Percentiles rank a stretch among this genome's conserved stretches.
Conservation (phyloP, 1,284 basidiomycete genomes). For the Coniferiporia sulphurascens region DNA sequence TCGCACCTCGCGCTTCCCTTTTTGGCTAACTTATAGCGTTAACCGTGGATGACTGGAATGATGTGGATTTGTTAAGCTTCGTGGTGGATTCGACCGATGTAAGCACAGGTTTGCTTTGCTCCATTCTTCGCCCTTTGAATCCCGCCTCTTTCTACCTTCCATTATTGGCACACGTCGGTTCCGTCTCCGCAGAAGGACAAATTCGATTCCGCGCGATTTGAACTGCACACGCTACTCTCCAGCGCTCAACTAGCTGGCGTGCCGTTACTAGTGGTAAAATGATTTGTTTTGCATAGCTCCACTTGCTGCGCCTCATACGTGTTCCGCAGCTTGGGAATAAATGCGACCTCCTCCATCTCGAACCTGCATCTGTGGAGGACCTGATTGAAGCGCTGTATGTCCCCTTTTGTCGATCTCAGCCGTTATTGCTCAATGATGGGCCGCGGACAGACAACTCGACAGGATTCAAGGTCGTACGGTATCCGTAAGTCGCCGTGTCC, state of each 20-base stretch:
- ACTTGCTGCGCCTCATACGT: not conserved
- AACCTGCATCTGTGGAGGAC: constrained; percentile 80
- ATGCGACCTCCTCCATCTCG: constrained; percentile 81
- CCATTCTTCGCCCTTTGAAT: not conserved
- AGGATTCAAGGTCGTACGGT: constrained; percentile 82
- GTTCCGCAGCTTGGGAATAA: constrained; percentile 83
- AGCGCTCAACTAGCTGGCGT: constrained; percentile 74
- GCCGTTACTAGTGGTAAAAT: constrained; percentile 78
- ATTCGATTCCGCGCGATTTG: constrained; percentile 84
- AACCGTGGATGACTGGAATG: constrained; percentile 15
- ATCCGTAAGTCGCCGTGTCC: constrained; percentile 56
- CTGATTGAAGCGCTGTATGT: constrained; percentile 78
- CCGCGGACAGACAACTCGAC: constrained; percentile 57
- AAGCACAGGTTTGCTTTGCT: constrained; percentile 28
- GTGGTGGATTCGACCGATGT: constrained; percentile 89
- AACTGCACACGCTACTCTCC: constrained; percentile 82
- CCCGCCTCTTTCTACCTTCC: not conserved
- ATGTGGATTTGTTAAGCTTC: constrained; percentile 49
- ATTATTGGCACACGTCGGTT: not conserved
- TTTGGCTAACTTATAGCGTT: constrained; percentile 12
- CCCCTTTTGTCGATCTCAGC: not conserved
- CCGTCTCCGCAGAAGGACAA: constrained; percentile 55
- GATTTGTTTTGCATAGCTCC: not conserved
- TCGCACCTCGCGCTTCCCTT: constrained; percentile 9
- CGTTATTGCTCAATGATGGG: not conserved